Conservation (phyloP, 345 rosid genomes). For the Sisymbrium irio region DNA sequence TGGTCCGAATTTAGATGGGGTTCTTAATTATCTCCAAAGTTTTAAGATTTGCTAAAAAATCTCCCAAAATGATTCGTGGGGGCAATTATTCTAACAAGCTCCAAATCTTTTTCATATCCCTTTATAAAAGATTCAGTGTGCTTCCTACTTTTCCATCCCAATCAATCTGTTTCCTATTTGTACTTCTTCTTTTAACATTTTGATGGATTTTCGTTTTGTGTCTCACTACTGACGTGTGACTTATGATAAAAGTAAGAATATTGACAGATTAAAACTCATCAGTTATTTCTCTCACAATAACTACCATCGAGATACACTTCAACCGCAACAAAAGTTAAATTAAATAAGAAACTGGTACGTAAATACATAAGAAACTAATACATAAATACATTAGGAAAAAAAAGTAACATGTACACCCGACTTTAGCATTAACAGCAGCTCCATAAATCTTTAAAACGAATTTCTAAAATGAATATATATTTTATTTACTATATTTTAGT, state of each 20-base stretch:
- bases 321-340: background rate
- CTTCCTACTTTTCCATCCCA: slow-evolving; percentile 26
- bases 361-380: background rate
- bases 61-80: slow-evolving; percentile 18
- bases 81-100: slow-evolving; percentile 17
- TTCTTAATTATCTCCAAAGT: background rate
- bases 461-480: no score
- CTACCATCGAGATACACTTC: background rate
- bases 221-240: background rate
- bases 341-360: background rate
- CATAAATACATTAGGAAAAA: background rate
- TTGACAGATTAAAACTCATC: background rate
- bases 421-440: background rate
- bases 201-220: background rate
- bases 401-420: background rate
- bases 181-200: slow-evolving; percentile 26
- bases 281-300: background rate
- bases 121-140: slow-evolving; percentile 32
- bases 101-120: slow-evolving; percentile 9
- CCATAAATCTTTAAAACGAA: no score
- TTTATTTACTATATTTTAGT: no score
- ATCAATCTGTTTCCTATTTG: slow-evolving; percentile 19
- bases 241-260: background rate
- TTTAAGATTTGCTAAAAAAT: slow-evolving; percentile 20
- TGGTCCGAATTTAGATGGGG: slow-evolving; percentile 7